Percentiles rank a stretch among this genome's conserved stretches.
Evolutionary conservation across 73 alveolate genomes (phyloP).

Genomic region (Tetrahymena thermophila): DNA sequence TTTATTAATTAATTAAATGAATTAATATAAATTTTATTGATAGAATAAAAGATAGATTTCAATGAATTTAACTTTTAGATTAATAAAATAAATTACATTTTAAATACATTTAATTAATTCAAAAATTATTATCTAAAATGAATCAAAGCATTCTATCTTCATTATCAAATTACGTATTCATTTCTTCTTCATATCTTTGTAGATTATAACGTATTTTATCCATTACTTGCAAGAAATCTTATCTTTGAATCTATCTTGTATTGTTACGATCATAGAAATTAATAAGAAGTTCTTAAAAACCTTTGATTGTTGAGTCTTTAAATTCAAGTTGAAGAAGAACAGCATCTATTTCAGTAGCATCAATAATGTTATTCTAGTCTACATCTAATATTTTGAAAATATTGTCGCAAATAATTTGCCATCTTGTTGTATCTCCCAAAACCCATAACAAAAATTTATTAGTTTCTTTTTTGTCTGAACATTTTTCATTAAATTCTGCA

Average conservation of each 20-base stretch:
- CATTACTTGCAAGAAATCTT: not conserved
- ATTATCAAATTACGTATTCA: not conserved
- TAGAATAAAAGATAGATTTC: too few relatives aligned
- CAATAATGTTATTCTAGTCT: not conserved
- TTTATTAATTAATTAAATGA: too few relatives aligned
- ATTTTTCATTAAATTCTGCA: not conserved
- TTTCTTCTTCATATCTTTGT: not conserved
- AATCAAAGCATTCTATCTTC: not conserved
- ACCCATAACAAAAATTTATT: not conserved
- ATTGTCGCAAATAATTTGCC: not conserved
- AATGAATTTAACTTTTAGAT: too few relatives aligned
- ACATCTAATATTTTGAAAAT: not conserved
- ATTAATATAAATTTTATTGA: too few relatives aligned
- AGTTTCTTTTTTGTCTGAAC: not conserved
- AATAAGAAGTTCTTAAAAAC: not conserved
- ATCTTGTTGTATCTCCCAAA: not conserved
- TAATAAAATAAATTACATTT: too few relatives aligned
- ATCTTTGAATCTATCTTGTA: not conserved
- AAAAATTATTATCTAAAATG: not conserved
- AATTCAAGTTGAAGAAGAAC: not conserved
- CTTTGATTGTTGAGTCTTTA: not conserved
- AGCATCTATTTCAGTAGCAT: not conserved
- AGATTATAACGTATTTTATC: not conserved
- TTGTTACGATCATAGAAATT: not conserved
- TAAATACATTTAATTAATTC: too few relatives aligned